Base-by-base conservation (phyloP, 345 rosid genomes). In the Erucastrum elatum region DNA sequence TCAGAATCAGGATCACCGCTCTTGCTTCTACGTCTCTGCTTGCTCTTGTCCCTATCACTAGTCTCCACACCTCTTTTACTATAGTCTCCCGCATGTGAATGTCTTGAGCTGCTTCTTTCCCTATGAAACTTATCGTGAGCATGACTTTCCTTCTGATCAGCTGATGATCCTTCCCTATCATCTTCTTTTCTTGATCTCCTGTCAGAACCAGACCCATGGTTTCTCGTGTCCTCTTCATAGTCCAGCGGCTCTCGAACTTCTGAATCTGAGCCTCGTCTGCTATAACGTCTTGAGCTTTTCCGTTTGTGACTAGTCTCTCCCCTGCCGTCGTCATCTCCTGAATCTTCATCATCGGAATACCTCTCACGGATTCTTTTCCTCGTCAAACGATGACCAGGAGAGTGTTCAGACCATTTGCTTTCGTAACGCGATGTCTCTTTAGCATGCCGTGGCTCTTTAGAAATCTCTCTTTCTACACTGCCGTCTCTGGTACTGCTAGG, bases 401-500 rank as follows among this genome's bases (percentile, higher is more conserved):
- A 77, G 68, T 34, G 65, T 41, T 83, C 88, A 11, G 83, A 77
- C 72, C 80, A 53, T 68, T 76, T 37, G 76, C 74, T 75, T 62
- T 64, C 65, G 11, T 26, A 77, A 60, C 7, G 64, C 11, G n/a
- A 53, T 29, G 82, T 72, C 16, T 80, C 80, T 73, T 75, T 74
- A 26, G 72, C 76, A 33, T 64, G 8, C 68, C 74, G 77, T 29
- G 33, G 68, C 51, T 81, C 76, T 59, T 56, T 55, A 64, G 59
- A 80, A 17, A 21, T 51, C 51, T 86, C 82, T 41, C 72, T 68
- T 30, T 80, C 88, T 17, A 77, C 77, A 77, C 77, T 80, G 75
- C 68, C 66, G n/a, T 77, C 85, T 80, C 83, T 84, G 73, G 78
- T 79, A 70, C 58, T 46, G 64, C 75, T 73, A 80, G 64, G 71